Evolutionary conservation across 805 yeast genomes (phyloP), one percentile per base, ranked within the genome.

Genomic region (Starmerella apis): DNA sequence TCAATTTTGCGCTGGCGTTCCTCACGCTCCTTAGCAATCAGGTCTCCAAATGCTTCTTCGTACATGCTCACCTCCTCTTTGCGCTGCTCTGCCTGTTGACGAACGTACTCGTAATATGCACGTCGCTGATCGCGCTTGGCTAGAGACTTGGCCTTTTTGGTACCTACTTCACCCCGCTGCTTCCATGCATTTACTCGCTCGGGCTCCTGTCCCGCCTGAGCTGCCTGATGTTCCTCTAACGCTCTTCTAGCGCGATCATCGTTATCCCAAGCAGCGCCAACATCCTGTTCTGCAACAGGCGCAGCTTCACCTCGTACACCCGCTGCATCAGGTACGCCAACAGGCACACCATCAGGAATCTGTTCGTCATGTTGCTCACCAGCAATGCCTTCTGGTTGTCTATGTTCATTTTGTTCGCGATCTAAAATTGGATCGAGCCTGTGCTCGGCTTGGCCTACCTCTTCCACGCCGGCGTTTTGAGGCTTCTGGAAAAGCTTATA

Each of bases 71-170:
- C 54, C 11, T 51, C 56, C 28, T 51, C 52, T 8, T 59, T 49
- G 31, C 56, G 56, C n/a, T 52, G 59, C 33, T 58, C 65, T 20
- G 65, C 65, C 50, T 51, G 52, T 48, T 61, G 61, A 19, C 66
- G 56, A 23, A 65, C 59, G 45, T 55, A 61, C 54, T 65, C 68
- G 47, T 55, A 59, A 49, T 62, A 65, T 24, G 63, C 63, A 4
- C 67, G 50, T n/a, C 63, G 56, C 46, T 59, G 64, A 35, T 64
- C 68, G 30, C 61, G 48, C 20, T 56, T 46, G 6, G 65, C 67
- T 31, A 63, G 58, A 19, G 67, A 62, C 45, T 57, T 58, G 38
- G 68, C 60, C 57, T 65, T 65, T 50, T 65, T 65, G 18, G 63
- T 53, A 24, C 68, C 68, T 3, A 65, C 65, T 22, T 46, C 49